Evolutionary conservation across 371 early-diverging fungal genomes (phyloP).

Genomic region (Batrachochytrium dendrobatidis): DNA sequence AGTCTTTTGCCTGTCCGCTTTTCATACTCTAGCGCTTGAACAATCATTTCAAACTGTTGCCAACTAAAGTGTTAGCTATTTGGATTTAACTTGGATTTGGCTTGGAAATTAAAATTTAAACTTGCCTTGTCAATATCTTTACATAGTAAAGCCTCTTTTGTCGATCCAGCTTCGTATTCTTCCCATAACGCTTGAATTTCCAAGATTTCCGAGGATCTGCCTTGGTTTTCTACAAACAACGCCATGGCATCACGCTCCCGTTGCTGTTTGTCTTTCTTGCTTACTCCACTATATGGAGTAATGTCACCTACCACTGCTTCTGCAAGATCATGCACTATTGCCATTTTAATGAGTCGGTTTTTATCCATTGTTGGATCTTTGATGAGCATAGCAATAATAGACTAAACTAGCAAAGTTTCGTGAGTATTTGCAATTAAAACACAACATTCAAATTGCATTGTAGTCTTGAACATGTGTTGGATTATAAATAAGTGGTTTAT

Average conservation of each 20-base stretch:
- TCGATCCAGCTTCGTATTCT: slow-evolving; percentile 77
- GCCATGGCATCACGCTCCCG: slow-evolving; percentile 71
- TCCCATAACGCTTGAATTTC: slow-evolving; percentile 75
- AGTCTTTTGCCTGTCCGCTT: slow-evolving; percentile 41
- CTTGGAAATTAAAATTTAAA: slow-evolving; percentile 8
- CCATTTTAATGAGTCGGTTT: slow-evolving; percentile 78
- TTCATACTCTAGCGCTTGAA: slow-evolving; percentile 89
- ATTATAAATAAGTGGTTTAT: background rate
- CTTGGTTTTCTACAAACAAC: slow-evolving; percentile 52
- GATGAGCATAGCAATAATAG: slow-evolving; percentile 56
- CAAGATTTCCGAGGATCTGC: slow-evolving; percentile 46
- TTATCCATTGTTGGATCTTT: slow-evolving; percentile 56
- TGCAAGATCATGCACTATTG: slow-evolving; percentile 85
- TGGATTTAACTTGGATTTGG: background rate
- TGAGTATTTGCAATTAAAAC: background rate
- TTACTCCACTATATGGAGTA: slow-evolving; percentile 73
- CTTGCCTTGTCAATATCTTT: slow-evolving; percentile 85
- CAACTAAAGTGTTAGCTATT: background rate
- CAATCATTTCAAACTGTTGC: slow-evolving; percentile 67
- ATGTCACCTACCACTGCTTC: slow-evolving; percentile 92
- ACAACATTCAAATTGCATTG: background rate
- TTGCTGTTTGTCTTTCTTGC: slow-evolving; percentile 67
- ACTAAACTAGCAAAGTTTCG: slow-evolving; percentile 1
- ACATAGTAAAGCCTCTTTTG: slow-evolving; percentile 74
- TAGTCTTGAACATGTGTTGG: background rate